A percentile compares a stretch with the other conserved stretches of the same genome.
These are phyloP conservation scores for Phytophthora pistaciae DNA, from an alignment of 352 stramenopile genomes.

Conservation along the genomic window DNA sequence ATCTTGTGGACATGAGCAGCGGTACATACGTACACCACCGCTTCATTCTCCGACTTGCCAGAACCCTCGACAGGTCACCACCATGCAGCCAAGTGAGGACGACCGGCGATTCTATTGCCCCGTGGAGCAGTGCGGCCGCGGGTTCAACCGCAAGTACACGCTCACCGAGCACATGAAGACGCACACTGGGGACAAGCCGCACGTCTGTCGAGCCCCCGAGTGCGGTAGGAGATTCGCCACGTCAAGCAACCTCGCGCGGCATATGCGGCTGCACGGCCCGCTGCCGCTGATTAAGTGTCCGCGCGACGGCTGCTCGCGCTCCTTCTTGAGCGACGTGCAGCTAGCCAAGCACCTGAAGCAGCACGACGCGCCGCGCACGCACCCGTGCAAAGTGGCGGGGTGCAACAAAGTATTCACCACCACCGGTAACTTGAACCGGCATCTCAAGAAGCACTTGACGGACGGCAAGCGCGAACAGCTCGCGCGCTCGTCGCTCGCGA, in stretches of 20 bases:
- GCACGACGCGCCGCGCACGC: conserved; percentile 41
- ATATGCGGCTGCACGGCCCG: conserved; percentile 59
- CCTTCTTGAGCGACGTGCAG: conserved; percentile 53
- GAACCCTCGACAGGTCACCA: conserved; percentile 8
- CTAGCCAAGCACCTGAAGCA: conserved; percentile 57
- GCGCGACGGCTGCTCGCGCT: conserved; percentile 32
- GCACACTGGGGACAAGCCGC: conserved; percentile 63
- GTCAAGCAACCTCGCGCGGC: conserved; percentile 65
- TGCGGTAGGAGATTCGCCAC: conserved; percentile 67
- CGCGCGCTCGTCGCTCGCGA: conserved; percentile 11
- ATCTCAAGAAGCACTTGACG: conserved; percentile 45
- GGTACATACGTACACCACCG: not conserved
- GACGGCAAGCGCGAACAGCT: conserved; percentile 24
- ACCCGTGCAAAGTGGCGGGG: conserved; percentile 27
- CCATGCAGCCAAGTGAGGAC: conserved; percentile 20
- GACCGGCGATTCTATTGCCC: conserved; percentile 38
- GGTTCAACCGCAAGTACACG: conserved; percentile 65
- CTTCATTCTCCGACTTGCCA: conserved; percentile 27
- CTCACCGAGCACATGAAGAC: conserved; percentile 71
- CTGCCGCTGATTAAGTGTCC: conserved; percentile 46
- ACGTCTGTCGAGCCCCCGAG: conserved; percentile 41
- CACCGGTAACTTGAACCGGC: conserved; percentile 65
- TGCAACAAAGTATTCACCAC: conserved; percentile 74
- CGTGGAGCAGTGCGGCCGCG: conserved; percentile 25
- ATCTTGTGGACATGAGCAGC: conserved; percentile 26